phyloP scores from a whole-genome alignment of 192 early-diverging fungal species.

The Coemansia aciculifera region DNA sequence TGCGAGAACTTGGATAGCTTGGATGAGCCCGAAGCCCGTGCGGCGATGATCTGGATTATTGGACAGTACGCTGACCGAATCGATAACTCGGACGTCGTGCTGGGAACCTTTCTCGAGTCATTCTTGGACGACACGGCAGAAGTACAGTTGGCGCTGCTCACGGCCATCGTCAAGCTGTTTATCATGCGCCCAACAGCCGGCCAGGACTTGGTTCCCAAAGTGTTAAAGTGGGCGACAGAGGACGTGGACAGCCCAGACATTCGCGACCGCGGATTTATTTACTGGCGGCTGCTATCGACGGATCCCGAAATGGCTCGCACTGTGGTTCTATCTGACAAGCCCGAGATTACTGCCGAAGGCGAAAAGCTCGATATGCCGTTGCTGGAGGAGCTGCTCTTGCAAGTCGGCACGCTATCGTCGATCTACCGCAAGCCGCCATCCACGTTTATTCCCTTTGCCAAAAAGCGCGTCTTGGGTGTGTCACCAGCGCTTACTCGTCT shows the following conservation, averaged over 20 bases:
- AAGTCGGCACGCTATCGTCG: conserved; percentile 85
- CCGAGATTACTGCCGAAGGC: conserved; percentile 90
- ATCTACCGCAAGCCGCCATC: conserved; percentile 91
- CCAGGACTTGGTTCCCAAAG: conserved; percentile 90
- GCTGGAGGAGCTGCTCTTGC: conserved; percentile 83
- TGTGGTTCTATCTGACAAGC: conserved; percentile 90
- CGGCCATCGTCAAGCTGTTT: conserved; percentile 95
- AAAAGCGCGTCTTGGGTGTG: conserved; percentile 45
- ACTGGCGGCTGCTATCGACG: conserved; percentile 95
- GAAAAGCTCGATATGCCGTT: conserved; percentile 85
- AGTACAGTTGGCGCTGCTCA: conserved; percentile 91
- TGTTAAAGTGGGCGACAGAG: conserved; percentile 94
- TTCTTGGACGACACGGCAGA: conserved; percentile 89
- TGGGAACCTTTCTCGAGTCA: conserved; percentile 83
- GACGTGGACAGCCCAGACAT: conserved; percentile 96
- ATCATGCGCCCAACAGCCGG: conserved; percentile 89
- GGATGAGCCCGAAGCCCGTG: conserved; percentile 97
- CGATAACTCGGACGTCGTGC: conserved; percentile 90
- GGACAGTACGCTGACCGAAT: conserved; percentile 98
- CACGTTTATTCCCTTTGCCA: conserved; percentile 75
- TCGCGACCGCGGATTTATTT: conserved; percentile 96
- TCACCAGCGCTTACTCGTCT: conserved; percentile 49
- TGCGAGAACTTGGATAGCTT: conserved; percentile 95
- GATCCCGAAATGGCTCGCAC: conserved; percentile 75
- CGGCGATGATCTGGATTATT: conserved; percentile 99